phyloP scores from a whole-genome alignment of 2,329 filamentous ascomycete species.

The Pestalotiopsis sp. region DNA sequence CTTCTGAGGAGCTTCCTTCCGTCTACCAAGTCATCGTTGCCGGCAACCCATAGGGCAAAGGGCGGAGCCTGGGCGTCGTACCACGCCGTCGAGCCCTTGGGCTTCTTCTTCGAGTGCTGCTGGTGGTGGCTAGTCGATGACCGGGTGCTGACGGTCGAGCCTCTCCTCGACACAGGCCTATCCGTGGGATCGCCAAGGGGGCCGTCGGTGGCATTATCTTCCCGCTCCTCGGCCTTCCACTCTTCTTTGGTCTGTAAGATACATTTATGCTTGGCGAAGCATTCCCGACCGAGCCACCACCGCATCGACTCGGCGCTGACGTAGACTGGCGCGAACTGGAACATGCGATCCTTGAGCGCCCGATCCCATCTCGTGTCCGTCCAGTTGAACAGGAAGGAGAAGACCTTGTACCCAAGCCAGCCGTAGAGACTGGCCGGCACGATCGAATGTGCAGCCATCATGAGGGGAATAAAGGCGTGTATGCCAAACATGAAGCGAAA shows the following conservation, averaged over 20 bases:
- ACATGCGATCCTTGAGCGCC: conserved; percentile 77
- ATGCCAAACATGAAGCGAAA: conserved; percentile 88
- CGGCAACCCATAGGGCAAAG: conserved; percentile 86
- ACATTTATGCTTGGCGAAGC: conserved; percentile 79
- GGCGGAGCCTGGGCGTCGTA: conserved; percentile 80
- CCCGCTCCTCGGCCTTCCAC: conserved; percentile 60
- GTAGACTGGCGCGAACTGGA: conserved; percentile 90
- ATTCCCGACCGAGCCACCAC: conserved; percentile 91
- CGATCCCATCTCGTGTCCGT: conserved; percentile 83
- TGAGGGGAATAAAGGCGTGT: conserved; percentile 89
- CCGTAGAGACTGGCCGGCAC: conserved; percentile 73
- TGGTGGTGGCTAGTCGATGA: conserved; percentile 22
- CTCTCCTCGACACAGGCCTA: not conserved
- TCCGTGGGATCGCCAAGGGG: conserved; percentile 30
- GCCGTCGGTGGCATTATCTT: conserved; percentile 51
- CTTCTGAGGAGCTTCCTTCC: conserved; percentile 73
- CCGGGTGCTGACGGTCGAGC: conserved; percentile 7
- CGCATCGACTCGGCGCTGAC: conserved; percentile 88
- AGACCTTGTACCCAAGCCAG: conserved; percentile 83
- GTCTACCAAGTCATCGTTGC: conserved; percentile 82
- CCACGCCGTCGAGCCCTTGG: conserved; percentile 68
- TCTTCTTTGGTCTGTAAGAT: conserved; percentile 80
- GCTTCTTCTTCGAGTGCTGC: conserved; percentile 34
- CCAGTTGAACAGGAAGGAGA: conserved; percentile 89
- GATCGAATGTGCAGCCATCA: conserved; percentile 79